Conservation (phyloP, 768 basidiomycete species). For the Strobilomyces echinocephalus region DNA sequence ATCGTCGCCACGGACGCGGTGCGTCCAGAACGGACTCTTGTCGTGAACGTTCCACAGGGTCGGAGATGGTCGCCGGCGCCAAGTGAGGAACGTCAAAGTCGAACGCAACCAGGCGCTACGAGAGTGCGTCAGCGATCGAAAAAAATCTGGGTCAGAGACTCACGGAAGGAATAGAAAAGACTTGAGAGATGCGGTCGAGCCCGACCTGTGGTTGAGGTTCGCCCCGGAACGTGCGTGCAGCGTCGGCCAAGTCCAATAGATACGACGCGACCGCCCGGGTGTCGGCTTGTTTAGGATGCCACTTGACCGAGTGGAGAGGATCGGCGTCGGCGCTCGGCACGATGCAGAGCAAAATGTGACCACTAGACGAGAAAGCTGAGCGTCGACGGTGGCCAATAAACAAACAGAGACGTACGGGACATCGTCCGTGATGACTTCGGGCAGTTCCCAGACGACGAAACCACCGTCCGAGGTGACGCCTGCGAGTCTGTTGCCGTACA, state of each 20-base stretch:
- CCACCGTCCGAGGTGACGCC: conserved; percentile 87
- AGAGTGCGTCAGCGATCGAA: neutral
- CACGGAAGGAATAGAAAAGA: conserved; percentile 68
- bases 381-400: neutral
- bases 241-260: conserved; percentile 66
- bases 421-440: conserved; percentile 79
- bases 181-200: conserved; percentile 61
- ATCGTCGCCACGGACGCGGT: conserved; percentile 73
- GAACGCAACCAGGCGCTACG: conserved; percentile 75
- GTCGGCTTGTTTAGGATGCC: conserved; percentile 81
- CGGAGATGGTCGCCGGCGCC: conserved; percentile 75
- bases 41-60: conserved; percentile 81
- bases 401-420: conserved; percentile 58
- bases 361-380: conserved; percentile 38
- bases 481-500: conserved; percentile 74
- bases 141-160: conserved; percentile 19
- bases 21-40: conserved; percentile 25
- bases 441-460: conserved; percentile 85
- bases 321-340: conserved; percentile 53
- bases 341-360: conserved; percentile 64
- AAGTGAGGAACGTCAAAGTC: conserved; percentile 78
- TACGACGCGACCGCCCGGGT: conserved; percentile 83
- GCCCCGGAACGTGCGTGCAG: too few species aligned
- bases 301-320: conserved; percentile 76
- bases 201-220: conserved; percentile 66